A percentile compares a stretch with the other conserved stretches of the same genome.
Conservation (phyloP, 305 asterid genomes). For the Fraxinus platypoda region DNA sequence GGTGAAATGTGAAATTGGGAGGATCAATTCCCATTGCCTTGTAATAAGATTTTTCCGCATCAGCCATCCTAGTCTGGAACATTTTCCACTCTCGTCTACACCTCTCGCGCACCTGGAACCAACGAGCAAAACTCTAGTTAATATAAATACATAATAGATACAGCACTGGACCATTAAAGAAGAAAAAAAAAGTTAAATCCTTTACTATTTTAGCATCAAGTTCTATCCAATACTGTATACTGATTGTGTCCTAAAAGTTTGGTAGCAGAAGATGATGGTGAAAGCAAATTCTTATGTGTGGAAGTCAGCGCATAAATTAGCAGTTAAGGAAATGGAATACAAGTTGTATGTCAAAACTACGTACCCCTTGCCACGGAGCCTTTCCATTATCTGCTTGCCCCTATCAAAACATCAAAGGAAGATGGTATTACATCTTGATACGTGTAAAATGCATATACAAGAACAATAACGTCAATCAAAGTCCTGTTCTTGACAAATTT, state of each 20-base stretch:
- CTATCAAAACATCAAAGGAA: constrained; percentile 15
- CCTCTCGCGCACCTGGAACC: constrained; percentile 1
- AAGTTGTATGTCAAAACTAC: not conserved
- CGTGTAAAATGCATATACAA: not conserved
- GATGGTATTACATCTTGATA: not conserved
- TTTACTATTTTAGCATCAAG: not conserved
- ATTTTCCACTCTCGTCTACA: constrained; percentile 10
- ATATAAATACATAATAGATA: not conserved
- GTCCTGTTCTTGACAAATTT: not conserved
- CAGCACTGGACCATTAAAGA: not conserved
- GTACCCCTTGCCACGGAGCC: constrained; percentile 60
- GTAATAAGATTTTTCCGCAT: constrained; percentile 1
- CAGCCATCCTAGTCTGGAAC: constrained; percentile 3
- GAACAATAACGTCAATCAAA: not conserved
- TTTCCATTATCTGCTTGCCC: constrained; percentile 42
- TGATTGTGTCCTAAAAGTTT: not conserved
- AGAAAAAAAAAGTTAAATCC: not conserved
- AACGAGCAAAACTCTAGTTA: not conserved
- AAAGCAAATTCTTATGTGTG: not conserved
- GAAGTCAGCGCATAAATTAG: not conserved
- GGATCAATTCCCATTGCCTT: not conserved
- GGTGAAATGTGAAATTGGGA: not conserved
- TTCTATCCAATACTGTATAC: not conserved
- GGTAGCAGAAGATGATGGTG: not conserved
- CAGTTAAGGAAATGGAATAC: not conserved